A percentile compares a stretch with the other conserved stretches of the same genome.
These are phyloP conservation scores for Teratosphaeria nubilosa DNA, from an alignment of 2,329 filamentous ascomycete species.

Conservation along the genomic window DNA sequence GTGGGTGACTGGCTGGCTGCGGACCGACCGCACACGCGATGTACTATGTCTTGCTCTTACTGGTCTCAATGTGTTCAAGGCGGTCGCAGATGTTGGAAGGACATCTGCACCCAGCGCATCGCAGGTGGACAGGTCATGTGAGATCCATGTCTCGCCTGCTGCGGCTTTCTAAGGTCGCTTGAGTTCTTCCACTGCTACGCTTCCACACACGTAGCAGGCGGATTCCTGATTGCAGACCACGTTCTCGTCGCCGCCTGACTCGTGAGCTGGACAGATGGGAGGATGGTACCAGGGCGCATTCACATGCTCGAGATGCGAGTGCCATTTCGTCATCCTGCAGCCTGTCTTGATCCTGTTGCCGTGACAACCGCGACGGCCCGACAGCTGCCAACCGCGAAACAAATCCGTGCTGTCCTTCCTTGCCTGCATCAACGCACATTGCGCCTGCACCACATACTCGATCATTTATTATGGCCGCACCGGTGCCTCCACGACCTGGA, in stretches of 20 bases:
- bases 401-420: neutral
- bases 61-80: conserved; percentile 3
- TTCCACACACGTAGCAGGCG: neutral
- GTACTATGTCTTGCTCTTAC: neutral
- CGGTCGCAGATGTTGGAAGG: conserved; percentile 5
- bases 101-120: conserved; percentile 6
- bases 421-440: neutral
- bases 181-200: neutral
- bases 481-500: conserved; percentile 1
- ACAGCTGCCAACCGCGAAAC: neutral
- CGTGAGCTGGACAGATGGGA: neutral
- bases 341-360: neutral
- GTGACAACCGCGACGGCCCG: neutral
- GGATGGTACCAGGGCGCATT: neutral
- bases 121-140: conserved; percentile 3
- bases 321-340: neutral
- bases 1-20: no score
- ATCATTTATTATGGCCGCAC: conserved; percentile 3
- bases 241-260: neutral
- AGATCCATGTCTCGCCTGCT: neutral
- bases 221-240: neutral
- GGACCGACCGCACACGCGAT: no score
- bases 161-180: neutral
- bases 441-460: neutral
- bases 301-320: neutral